Percentiles rank a stretch among this genome's conserved stretches.
These are phyloP conservation scores for Colletotrichum coccodes DNA, from an alignment of 2,329 filamentous ascomycete genomes.

Conservation along the genomic window DNA sequence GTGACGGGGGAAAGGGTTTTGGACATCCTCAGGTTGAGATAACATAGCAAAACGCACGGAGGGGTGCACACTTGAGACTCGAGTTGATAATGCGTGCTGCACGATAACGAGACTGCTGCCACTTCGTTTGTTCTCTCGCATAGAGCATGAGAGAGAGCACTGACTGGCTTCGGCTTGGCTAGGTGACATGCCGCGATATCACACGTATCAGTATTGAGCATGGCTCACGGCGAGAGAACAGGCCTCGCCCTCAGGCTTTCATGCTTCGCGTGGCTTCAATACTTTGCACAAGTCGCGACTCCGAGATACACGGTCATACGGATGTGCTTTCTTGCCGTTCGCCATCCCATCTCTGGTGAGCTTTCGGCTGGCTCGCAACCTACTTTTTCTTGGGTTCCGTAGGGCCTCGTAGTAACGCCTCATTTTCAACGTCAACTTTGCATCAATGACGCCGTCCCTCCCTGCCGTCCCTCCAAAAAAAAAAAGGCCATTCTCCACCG, in stretches of 20 bases:
- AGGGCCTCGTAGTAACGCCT: neutral
- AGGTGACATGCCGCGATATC: constrained; percentile 1
- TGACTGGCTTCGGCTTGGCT: neutral
- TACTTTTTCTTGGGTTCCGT: neutral
- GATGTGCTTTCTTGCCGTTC: neutral
- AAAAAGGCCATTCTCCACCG: constrained; percentile 3
- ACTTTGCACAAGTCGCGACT: too few species aligned
- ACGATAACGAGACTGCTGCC: constrained; percentile 6
- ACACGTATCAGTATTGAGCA: neutral
- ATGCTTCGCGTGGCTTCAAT: constrained; percentile 14
- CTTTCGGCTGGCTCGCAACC: neutral
- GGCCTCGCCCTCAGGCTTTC: neutral
- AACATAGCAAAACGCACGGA: neutral
- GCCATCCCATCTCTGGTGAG: constrained; percentile 4
- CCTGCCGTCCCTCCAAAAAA: constrained; percentile 26
- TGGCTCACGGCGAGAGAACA: neutral
- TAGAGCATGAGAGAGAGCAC: constrained; percentile 1
- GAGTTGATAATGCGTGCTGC: neutral
- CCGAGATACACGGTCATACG: neutral
- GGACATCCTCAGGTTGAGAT: neutral
- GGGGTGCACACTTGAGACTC: neutral
- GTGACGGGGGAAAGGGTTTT: neutral
- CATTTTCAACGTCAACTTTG: constrained; percentile 20
- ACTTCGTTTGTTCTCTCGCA: constrained; percentile 15
- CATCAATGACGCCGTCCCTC: constrained; percentile 25